Conservation (phyloP, 2,329 filamentous ascomycete species). For the Penicillium capsulatum region DNA sequence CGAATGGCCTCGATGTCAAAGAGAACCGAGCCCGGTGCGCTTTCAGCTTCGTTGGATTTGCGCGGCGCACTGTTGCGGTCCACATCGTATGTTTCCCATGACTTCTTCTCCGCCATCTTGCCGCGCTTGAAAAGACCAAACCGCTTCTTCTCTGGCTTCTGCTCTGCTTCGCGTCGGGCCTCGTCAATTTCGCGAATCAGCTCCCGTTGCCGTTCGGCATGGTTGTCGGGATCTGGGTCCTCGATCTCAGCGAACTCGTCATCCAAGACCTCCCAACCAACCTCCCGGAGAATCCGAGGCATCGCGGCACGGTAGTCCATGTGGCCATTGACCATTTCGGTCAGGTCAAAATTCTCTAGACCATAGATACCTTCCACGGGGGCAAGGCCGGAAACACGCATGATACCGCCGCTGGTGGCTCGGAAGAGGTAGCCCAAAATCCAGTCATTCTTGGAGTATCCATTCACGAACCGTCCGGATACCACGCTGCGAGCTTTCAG, state of each 20-base stretch:
- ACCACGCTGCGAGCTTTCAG: slow-evolving; percentile 76
- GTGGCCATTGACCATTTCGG: slow-evolving; percentile 79
- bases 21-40: slow-evolving; percentile 56
- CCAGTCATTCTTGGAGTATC: slow-evolving; percentile 93
- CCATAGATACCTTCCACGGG: slow-evolving; percentile 71
- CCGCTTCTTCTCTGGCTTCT: slow-evolving; percentile 66
- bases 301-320: slow-evolving; percentile 96
- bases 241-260: slow-evolving; percentile 97
- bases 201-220: slow-evolving; percentile 79
- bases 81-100: slow-evolving; percentile 93
- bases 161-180: slow-evolving; percentile 79
- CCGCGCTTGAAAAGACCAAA: slow-evolving; percentile 80
- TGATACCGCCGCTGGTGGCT: slow-evolving; percentile 85
- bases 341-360: slow-evolving; percentile 85
- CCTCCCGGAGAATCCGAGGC: slow-evolving; percentile 78
- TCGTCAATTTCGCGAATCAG: slow-evolving; percentile 96
- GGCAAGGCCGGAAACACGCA: slow-evolving; percentile 78
- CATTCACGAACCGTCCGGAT: slow-evolving; percentile 89
- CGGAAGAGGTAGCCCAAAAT: slow-evolving; percentile 95
- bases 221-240: slow-evolving; percentile 92
- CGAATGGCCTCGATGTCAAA: slow-evolving; percentile 96
- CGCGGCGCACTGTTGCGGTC: slow-evolving; percentile 31
- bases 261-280: slow-evolving; percentile 85
- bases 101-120: slow-evolving; percentile 69
- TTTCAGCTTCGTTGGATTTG: slow-evolving; percentile 25